These are phyloP conservation scores for Tetrahymena malaccensis DNA, from an alignment of 73 alveolate genomes.

Conservation along the genomic window DNA sequence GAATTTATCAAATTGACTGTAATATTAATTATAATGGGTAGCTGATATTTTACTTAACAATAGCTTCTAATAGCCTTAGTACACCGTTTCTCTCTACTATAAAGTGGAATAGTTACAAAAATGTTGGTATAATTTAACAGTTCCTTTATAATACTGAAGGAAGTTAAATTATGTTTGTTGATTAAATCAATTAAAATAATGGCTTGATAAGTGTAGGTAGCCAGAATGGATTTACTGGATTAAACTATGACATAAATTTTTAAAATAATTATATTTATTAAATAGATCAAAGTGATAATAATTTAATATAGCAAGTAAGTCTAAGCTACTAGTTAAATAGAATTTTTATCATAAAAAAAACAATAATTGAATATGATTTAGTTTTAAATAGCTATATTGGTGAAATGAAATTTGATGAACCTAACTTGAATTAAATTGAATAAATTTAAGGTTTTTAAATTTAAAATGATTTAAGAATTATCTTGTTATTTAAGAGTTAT, in stretches of 20 bases:
- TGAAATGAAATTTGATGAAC: neutral
- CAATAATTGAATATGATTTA: neutral
- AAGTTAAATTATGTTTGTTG: neutral
- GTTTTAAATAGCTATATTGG: neutral
- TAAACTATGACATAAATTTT: neutral
- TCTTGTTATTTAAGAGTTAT: neutral
- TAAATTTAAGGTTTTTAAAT: neutral
- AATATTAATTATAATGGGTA: no score
- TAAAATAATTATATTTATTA: neutral
- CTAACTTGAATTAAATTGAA: neutral
- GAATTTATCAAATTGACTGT: neutral
- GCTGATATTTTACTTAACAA: neutral
- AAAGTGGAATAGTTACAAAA: neutral
- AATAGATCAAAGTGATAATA: neutral
- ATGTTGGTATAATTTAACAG: neutral
- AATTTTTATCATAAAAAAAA: neutral
- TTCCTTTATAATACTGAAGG: neutral
- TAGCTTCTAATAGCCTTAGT: neutral
- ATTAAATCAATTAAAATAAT: neutral
- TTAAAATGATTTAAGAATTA: neutral
- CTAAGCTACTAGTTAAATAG: neutral
- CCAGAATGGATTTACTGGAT: neutral
- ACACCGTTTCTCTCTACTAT: neutral
- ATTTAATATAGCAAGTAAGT: neutral
- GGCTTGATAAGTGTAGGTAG: neutral